A percentile compares a stretch with the other conserved stretches of the same genome.
Evolutionary conservation across 257 asterid genomes (phyloP).

Genomic region (Lycium ferocissimum): DNA sequence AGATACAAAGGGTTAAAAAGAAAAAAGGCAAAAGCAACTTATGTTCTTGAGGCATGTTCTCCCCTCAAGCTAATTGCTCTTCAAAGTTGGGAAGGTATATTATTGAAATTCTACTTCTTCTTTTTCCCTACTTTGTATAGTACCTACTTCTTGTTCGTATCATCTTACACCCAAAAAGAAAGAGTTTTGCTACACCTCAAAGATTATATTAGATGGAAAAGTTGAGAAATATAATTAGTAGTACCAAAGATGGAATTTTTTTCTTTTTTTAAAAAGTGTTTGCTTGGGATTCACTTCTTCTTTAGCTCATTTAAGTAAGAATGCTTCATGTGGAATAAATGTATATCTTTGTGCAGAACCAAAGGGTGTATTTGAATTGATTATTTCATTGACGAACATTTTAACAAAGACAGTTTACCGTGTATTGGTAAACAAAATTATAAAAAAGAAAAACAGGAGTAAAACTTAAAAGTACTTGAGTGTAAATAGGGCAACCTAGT

Average conservation of each 20-base stretch:
- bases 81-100: constrained; percentile 49
- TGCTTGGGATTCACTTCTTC: constrained; percentile 48
- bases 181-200: constrained; percentile 11
- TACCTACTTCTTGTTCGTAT: constrained; percentile 14
- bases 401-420: background rate
- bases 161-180: constrained; percentile 25
- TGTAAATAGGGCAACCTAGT: constrained; percentile 44
- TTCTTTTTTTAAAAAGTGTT: constrained; percentile 27
- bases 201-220: constrained; percentile 28
- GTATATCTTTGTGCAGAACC: constrained; percentile 39
- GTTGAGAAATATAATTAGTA: constrained; percentile 26
- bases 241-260: constrained; percentile 27
- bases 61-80: constrained; percentile 42
- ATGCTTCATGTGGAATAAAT: constrained; percentile 42
- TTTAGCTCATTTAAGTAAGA: constrained; percentile 27
- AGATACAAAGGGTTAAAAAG: constrained; percentile 43
- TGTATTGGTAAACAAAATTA: background rate
- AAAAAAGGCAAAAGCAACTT: constrained; percentile 41
- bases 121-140: constrained; percentile 12
- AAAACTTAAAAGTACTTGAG: constrained; percentile 28
- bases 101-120: constrained; percentile 37
- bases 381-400: constrained; percentile 20
- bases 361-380: constrained; percentile 25
- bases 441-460: background rate
- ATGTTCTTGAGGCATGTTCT: constrained; percentile 46